Evolutionary conservation across 257 asterid species (phyloP).

Genomic region (Plectranthus barbatus): DNA sequence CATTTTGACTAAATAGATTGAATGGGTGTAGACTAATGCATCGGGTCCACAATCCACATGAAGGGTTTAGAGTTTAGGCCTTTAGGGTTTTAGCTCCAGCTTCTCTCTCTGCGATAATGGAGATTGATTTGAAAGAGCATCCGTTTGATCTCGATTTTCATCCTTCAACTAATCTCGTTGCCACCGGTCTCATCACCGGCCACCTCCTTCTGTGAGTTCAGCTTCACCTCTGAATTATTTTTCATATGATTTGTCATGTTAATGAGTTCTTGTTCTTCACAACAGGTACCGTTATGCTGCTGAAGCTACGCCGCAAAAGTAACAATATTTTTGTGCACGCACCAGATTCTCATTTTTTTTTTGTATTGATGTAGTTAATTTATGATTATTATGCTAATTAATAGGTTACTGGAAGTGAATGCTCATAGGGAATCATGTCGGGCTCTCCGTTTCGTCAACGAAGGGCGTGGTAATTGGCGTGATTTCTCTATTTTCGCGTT

Average conservation of each 20-base stretch:
- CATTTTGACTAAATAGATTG: too few species aligned
- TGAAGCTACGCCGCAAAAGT: conserved; percentile 47
- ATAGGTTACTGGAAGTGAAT: conserved; percentile 57
- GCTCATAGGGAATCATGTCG: conserved; percentile 90
- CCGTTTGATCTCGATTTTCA: conserved; percentile 88
- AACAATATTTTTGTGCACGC: background rate
- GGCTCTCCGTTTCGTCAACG: conserved; percentile 75
- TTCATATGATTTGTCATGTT: background rate
- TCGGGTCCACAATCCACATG: too few species aligned
- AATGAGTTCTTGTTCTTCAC: background rate
- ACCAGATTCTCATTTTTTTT: background rate
- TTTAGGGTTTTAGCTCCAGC: background rate
- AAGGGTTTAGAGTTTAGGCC: background rate
- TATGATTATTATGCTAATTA: conserved; percentile 3
- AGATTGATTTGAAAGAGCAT: conserved; percentile 56
- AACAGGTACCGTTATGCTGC: conserved; percentile 58
- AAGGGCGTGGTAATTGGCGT: conserved; percentile 59
- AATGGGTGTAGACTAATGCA: too few species aligned
- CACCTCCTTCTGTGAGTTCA: conserved; percentile 53
- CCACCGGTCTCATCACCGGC: conserved; percentile 79
- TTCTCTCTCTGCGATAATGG: conserved; percentile 23
- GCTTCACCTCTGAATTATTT: background rate
- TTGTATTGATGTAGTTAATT: background rate
- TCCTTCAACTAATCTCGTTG: conserved; percentile 61
- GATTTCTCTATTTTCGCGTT: background rate